Conservation (phyloP, 345 rosid species). For the Sonneratia caseolaris region DNA sequence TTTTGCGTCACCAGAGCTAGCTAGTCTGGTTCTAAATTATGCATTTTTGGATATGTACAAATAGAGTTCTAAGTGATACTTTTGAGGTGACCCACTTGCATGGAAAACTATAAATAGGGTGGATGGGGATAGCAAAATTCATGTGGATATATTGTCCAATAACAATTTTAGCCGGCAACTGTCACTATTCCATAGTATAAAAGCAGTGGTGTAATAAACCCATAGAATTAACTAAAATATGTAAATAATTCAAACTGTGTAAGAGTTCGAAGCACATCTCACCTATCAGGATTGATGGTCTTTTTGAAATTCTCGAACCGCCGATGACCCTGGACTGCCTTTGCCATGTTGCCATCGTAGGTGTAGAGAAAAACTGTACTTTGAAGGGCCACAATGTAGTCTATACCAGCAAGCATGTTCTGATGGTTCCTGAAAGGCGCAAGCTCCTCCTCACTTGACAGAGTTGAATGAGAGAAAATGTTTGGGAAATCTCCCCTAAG, state of each 20-base stretch:
- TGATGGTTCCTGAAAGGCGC: constrained; percentile 67
- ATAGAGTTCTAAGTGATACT: too few relatives aligned
- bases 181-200: not conserved
- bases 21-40: not conserved
- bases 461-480: constrained; percentile 79
- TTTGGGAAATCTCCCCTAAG: constrained; percentile 57
- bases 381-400: constrained; percentile 77
- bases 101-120: too few relatives aligned
- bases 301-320: constrained; percentile 76
- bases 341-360: constrained; percentile 95
- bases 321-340: constrained; percentile 95
- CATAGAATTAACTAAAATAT: not conserved
- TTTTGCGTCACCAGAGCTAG: not conserved
- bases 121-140: not conserved
- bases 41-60: not conserved
- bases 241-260: not conserved
- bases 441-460: constrained; percentile 65
- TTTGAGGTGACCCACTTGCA: too few relatives aligned
- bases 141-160: not conserved
- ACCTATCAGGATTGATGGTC: constrained; percentile 88
- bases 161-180: not conserved
- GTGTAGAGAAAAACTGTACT: constrained; percentile 84
- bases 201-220: not conserved
- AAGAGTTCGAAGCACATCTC: not conserved
- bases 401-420: constrained; percentile 92